Conservation (phyloP, 2,329 filamentous ascomycete genomes). For the Chrysoporthe puriensis region DNA sequence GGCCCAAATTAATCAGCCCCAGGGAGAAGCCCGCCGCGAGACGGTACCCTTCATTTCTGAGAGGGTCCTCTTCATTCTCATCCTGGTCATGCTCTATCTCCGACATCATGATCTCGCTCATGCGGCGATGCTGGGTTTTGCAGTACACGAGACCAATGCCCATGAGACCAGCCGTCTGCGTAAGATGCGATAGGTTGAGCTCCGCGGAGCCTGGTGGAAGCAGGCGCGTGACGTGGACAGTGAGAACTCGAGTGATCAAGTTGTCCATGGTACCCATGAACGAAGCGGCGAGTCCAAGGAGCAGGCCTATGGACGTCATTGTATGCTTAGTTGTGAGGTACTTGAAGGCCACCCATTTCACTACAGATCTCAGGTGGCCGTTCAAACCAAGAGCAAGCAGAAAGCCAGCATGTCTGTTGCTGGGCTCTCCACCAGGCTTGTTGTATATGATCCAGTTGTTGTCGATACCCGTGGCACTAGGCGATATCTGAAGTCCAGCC, state of each 20-base stretch:
- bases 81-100: conserved; percentile 89
- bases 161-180: conserved; percentile 96
- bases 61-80: conserved; percentile 79
- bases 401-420: conserved; percentile 95
- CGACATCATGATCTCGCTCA: conserved; percentile 99
- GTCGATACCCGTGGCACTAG: conserved; percentile 88
- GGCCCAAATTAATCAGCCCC: conserved; percentile 92
- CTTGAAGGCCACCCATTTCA: conserved; percentile 98
- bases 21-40: conserved; percentile 91
- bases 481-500: conserved; percentile 89
- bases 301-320: conserved; percentile 97
- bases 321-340: conserved; percentile 99
- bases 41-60: conserved; percentile 95
- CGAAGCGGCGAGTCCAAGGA: conserved; percentile 88
- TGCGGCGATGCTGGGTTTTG: conserved; percentile 92
- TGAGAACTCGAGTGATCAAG: conserved; percentile 87
- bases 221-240: conserved; percentile 95
- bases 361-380: conserved; percentile 89
- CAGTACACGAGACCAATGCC: conserved; percentile 94
- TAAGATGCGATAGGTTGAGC: conserved; percentile 87
- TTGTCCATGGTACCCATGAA: conserved; percentile 98
- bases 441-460: conserved; percentile 99
- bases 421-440: conserved; percentile 83
- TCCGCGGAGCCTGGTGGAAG: conserved; percentile 90
- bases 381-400: conserved; percentile 89